phyloP scores from a whole-genome alignment of 345 rosid species.

The Tarenaya hassleriana region DNA sequence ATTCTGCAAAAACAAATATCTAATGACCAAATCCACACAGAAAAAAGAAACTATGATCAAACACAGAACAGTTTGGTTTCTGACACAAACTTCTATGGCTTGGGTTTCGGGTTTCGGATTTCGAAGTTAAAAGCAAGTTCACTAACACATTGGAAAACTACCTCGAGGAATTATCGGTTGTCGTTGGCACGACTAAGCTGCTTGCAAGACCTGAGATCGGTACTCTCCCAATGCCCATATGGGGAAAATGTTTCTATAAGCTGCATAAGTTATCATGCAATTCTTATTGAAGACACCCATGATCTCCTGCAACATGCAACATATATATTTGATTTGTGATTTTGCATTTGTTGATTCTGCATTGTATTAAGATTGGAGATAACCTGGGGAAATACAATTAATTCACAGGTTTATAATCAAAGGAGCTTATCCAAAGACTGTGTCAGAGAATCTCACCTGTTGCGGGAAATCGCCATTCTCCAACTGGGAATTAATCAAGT shows the following conservation, averaged over 20 bases:
- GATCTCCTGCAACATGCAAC: conserved; percentile 43
- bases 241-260: conserved; percentile 54
- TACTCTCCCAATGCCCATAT: conserved; percentile 73
- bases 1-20: too few relatives aligned
- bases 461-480: conserved; percentile 69
- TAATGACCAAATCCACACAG: too few relatives aligned
- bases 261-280: conserved; percentile 66
- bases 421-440: conserved; percentile 3
- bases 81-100: too few relatives aligned
- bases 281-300: conserved; percentile 75
- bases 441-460: conserved; percentile 35
- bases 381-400: neutral
- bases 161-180: too few relatives aligned
- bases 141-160: too few relatives aligned
- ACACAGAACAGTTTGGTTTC: too few relatives aligned
- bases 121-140: too few relatives aligned
- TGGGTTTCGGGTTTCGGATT: too few relatives aligned
- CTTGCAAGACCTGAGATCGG: conserved; percentile 36
- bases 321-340: neutral
- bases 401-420: neutral
- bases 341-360: neutral
- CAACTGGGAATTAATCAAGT: conserved; percentile 55
- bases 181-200: neutral
- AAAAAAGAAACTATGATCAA: too few relatives aligned
- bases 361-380: neutral